Percentiles rank a stretch among this genome's conserved stretches.
These are phyloP conservation scores for Didymella keratinophila DNA, from an alignment of 2,329 filamentous ascomycete genomes.

Conservation along the genomic window DNA sequence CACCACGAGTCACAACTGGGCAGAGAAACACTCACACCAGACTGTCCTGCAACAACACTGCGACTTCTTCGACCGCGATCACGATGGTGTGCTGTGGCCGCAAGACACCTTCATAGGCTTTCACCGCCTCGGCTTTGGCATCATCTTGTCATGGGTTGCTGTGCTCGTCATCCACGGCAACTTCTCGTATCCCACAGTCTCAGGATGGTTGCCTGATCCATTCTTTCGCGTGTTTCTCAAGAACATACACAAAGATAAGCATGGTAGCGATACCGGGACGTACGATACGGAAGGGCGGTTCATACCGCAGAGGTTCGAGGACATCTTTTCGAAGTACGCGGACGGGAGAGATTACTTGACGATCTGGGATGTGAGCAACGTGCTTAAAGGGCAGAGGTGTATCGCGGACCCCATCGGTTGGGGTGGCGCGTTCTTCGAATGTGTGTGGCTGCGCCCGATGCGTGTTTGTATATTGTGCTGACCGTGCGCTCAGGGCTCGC, in stretches of 20 bases:
- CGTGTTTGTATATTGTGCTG: not conserved
- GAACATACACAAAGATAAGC: not conserved
- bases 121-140: not conserved
- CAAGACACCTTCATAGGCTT: not conserved
- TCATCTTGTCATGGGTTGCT: not conserved
- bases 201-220: not conserved
- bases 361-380: not conserved
- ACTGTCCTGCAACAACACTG: not conserved
- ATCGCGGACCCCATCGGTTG: not conserved
- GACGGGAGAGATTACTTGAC: not conserved
- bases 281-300: not conserved
- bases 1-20: not conserved
- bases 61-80: not conserved
- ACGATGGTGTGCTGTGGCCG: not conserved
- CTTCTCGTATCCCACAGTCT: not conserved
- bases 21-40: not conserved
- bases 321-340: not conserved
- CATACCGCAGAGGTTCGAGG: not conserved
- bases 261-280: not conserved
- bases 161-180: not conserved
- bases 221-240: not conserved
- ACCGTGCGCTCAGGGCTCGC: not conserved
- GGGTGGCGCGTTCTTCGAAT: not conserved
- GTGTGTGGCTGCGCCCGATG: not conserved
- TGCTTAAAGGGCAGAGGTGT: not conserved